Base-by-base conservation (phyloP, 495 filamentous ascomycete genomes). In the Aspergillus cristatus region DNA sequence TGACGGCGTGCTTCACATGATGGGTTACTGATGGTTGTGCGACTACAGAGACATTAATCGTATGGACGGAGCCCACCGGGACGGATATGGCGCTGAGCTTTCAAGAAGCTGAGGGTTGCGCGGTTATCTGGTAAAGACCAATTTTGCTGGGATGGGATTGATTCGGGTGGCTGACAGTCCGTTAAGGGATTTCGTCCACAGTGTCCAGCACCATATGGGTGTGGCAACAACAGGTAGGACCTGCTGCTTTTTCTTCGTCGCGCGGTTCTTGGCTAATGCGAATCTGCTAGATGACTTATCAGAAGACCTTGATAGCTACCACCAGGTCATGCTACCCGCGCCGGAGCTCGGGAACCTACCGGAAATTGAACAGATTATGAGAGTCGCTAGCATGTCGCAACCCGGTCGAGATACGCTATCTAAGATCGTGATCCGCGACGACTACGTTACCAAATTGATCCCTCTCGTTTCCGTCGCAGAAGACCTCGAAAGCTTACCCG, bases 31-130 rank as follows among this genome's bases (percentile, higher is more conserved):
- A 63, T 39, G 28, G 14, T 31, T 34, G 37, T 47, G 43, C 48
- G 35, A 46, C 40, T 50, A 35, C 60, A 88, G 91, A 97, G 59
- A 98, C 91, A 12, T 75, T 98, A 32, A 98, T 98, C 32, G 88
- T 98, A 32, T 98, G 91, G 91, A 96, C 91, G 14, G 91, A 98
- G 53, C 62, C 58, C 29, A 84, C 76, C 64, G 82, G 82, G 18
- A 79, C 84, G 40, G 91, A 98, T 55, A 97, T 98, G 91, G 91
- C 91, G 22, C 73, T 98, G 38, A 96, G 90, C 59, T 98, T 98
- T 59, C 91, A 98, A 62, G 93, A 97, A 60, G 82, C 91, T 2
- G 91, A 97, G 41, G 91, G 93, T 12, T 98, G 91, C 58, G 78
- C 81, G 8, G 70, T 79, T 15, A 95, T 97, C 59, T 98, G 91